Conservation (phyloP, 2,329 filamentous ascomycete species). For the Microdochium nivale region DNA sequence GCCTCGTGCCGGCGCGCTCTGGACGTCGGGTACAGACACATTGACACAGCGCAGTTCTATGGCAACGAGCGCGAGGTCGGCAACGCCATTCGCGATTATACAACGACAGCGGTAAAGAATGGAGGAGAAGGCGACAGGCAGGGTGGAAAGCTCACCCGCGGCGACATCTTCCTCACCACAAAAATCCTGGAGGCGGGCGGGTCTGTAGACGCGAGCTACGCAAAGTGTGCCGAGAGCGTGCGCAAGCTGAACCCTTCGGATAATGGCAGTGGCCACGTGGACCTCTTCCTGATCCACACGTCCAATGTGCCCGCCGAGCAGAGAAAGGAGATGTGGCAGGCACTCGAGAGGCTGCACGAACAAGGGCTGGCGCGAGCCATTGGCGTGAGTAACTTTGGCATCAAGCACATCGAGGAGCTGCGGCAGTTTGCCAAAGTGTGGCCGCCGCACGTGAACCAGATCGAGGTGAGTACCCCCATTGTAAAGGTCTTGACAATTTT, state of each 20-base stretch:
- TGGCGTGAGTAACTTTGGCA: conserved; percentile 65
- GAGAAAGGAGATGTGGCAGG: conserved; percentile 56
- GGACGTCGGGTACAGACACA: conserved; percentile 50
- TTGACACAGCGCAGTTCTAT: conserved; percentile 57
- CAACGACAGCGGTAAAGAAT: conserved; percentile 14
- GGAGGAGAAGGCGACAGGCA: no score
- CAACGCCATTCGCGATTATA: conserved; percentile 46
- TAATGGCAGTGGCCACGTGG: conserved; percentile 54
- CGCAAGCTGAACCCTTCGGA: conserved; percentile 30
- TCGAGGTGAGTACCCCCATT: conserved; percentile 48
- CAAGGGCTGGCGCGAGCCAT: conserved; percentile 56
- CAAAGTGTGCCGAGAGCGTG: conserved; percentile 52
- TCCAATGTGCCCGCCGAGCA: conserved; percentile 44
- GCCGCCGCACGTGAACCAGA: conserved; percentile 55
- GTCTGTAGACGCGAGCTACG: conserved; percentile 49
- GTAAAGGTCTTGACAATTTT: no score
- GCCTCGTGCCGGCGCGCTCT: conserved; percentile 51
- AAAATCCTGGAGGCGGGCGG: conserved; percentile 53
- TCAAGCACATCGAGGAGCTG: conserved; percentile 60
- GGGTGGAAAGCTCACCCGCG: conserved; percentile 40
- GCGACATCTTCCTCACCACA: conserved; percentile 60
- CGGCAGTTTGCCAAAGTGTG: conserved; percentile 54
- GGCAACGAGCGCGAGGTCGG: conserved; percentile 61
- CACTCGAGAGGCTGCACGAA: conserved; percentile 51
- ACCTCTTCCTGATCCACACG: conserved; percentile 64